Percentiles rank a stretch among this genome's conserved stretches.
phyloP scores from a whole-genome alignment of 2,329 filamentous ascomycete genomes.

The Stenocarpella maydis region DNA sequence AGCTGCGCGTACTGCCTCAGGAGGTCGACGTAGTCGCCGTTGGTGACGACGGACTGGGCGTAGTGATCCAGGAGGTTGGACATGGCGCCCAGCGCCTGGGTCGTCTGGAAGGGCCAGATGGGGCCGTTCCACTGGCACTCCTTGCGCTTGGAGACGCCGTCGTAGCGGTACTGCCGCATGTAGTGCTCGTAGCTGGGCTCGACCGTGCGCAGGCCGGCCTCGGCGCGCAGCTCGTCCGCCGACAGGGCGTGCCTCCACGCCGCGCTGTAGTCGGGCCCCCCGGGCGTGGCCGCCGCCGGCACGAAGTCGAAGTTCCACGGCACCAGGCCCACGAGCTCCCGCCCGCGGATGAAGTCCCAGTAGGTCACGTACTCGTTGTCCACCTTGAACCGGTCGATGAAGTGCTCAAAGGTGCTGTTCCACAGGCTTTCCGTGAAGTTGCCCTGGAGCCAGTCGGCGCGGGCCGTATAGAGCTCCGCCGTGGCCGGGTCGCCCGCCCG shows the following conservation, averaged over 20 bases:
- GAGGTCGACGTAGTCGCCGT: constrained; percentile 47
- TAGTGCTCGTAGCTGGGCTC: constrained; percentile 54
- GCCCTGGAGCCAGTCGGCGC: constrained; percentile 46
- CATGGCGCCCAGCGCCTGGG: constrained; percentile 49
- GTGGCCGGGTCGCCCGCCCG: constrained; percentile 41
- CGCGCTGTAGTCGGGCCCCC: constrained; percentile 42
- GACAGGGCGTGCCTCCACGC: constrained; percentile 49
- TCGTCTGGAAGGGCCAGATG: constrained; percentile 53
- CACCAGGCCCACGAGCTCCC: constrained; percentile 52
- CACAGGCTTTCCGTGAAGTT: constrained; percentile 50
- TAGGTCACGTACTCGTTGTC: constrained; percentile 49
- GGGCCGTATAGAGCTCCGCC: constrained; percentile 39
- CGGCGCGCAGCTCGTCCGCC: constrained; percentile 36
- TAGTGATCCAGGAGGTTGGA: constrained; percentile 54
- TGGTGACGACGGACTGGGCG: constrained; percentile 41
- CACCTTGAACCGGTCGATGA: constrained; percentile 52
- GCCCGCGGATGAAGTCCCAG: constrained; percentile 51
- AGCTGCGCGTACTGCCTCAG: constrained; percentile 50
- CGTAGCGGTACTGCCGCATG: constrained; percentile 53
- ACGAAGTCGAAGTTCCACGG: constrained; percentile 53
- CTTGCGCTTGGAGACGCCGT: constrained; percentile 40
- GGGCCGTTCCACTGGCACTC: constrained; percentile 57
- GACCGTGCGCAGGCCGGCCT: constrained; percentile 49
- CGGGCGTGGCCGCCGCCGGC: constrained; percentile 47
- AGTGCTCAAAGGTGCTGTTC: constrained; percentile 53